Base-by-base conservation (phyloP, 495 filamentous ascomycete genomes). In the Viridothelium virens region DNA sequence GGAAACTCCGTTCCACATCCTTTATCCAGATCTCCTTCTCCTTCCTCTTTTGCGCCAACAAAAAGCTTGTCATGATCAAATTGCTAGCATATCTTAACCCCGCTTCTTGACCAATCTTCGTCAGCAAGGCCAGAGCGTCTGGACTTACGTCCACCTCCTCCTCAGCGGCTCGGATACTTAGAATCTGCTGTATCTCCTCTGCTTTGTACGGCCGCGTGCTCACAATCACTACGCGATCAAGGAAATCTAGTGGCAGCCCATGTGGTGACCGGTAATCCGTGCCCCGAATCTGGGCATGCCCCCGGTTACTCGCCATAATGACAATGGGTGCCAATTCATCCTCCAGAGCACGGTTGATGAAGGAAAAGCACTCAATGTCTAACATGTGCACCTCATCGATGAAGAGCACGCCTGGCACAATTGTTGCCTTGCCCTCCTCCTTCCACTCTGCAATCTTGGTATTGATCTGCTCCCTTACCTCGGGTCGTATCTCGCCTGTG, bases 341-440 rank as follows among this genome's bases (percentile, higher is more conserved):
- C 75, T 99, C 94, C 33, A 97, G 82, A 4, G 94, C 94, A 37
- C 95, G 89, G 81, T 99, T 99, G 81, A 99, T 88, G 81, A 91
- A 99, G 53, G 91, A 92, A 80, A 96, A 99, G 80, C 94, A 97
- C 73, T 99, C 94, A 69, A 97, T 96, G 75, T 99, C 94, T 25
- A 99, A 88, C 94, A 97, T 97, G 80, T 99, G 94, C 2, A 99
- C 92, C 78, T 99, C 94, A 71, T 99, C 94, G 71, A 99, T 96
- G 81, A 99, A 99, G 10, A 99, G 80, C 25, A 99, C 94, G 61
- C 94, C 94, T 0, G 94, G 94, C 2, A 97, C 93, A 31, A 99
- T 97, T 79, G 94, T 91, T 12, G 94, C 94, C 74, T 97, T 97
- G 77, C 95, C 95, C 76, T 97, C 94, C 75, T 97, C 95, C 74